Percentiles rank a stretch among this genome's conserved stretches.
phyloP scores from a whole-genome alignment of 169 alveolate genomes.

The Eimeria praecox region DNA sequence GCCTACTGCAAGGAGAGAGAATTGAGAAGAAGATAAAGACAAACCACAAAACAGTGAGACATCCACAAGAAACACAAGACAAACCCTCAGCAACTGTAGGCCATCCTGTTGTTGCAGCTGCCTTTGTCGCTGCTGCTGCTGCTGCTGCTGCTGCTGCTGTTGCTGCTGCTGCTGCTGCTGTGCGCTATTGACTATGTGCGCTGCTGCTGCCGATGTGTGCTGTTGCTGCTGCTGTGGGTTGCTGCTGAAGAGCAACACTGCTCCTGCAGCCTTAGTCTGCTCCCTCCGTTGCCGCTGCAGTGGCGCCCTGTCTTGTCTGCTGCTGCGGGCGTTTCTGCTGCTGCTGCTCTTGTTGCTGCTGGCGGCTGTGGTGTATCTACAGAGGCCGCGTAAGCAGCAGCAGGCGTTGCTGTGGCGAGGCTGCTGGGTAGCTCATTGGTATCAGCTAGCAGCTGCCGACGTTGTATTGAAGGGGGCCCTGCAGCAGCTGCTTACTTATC shows the following conservation, averaged over 20 bases:
- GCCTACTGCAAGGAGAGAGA: not conserved
- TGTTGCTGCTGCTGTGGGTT: not conserved
- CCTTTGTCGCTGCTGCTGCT: not conserved
- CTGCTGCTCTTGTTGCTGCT: not conserved
- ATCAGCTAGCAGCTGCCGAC: constrained; percentile 22
- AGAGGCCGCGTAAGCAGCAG: not conserved
- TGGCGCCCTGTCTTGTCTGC: not conserved
- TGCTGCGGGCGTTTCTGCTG: constrained; percentile 5
- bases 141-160: not conserved
- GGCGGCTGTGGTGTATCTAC: not conserved
- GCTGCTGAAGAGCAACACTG: not conserved
- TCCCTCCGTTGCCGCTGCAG: constrained; percentile 30
- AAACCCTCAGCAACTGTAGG: not conserved
- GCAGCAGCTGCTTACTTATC: not conserved
- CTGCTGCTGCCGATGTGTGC: not conserved
- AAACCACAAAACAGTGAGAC: not conserved
- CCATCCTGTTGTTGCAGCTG: not conserved
- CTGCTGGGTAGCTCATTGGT: not conserved
- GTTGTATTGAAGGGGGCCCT: not conserved
- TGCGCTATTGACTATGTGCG: too few species aligned
- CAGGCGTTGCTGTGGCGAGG: not conserved
- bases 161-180: not conserved
- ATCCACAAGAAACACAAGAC: not conserved
- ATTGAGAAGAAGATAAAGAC: not conserved
- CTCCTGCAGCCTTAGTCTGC: not conserved